Percentiles rank a stretch among this genome's conserved stretches.
Conservation (phyloP, 164 flowering plant species). For the Nymphaea thermarum region DNA sequence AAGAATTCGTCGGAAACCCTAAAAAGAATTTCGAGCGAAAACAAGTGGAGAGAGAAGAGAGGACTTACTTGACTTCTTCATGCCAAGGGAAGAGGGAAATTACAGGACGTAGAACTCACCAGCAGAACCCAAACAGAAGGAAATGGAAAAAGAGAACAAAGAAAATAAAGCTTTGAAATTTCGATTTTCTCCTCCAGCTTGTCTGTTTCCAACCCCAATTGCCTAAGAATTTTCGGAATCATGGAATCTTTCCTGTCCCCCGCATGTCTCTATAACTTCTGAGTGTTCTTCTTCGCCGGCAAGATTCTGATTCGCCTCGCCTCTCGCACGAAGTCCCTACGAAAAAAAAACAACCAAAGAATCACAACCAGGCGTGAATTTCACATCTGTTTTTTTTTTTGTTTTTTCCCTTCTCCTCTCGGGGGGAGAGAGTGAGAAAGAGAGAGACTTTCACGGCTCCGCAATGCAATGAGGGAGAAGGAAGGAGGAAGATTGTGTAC, state of each 20-base stretch:
- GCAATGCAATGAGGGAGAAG: not conserved
- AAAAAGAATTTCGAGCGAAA: too few relatives aligned
- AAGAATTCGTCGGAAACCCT: too few relatives aligned
- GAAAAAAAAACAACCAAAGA: not conserved
- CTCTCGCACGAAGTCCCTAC: conserved; percentile 74
- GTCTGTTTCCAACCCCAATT: too few relatives aligned
- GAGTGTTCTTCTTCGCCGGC: conserved; percentile 48
- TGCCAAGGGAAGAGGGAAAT: too few relatives aligned
- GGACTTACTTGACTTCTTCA: too few relatives aligned
- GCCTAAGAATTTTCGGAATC: too few relatives aligned
- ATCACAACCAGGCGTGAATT: not conserved
- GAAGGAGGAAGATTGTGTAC: not conserved
- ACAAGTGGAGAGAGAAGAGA: too few relatives aligned
- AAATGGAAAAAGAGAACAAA: too few relatives aligned
- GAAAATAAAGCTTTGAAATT: too few relatives aligned
- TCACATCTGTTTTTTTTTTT: not conserved
- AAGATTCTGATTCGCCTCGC: conserved; percentile 69
- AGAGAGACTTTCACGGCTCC: not conserved
- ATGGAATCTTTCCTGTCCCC: not conserved
- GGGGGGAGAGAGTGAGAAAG: not conserved
- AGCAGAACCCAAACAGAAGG: too few relatives aligned
- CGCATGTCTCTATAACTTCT: conserved; percentile 11
- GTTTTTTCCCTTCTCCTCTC: not conserved
- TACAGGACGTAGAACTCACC: too few relatives aligned
- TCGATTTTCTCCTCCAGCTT: too few relatives aligned